Evolutionary conservation across 1,139 yeast species (phyloP).

Genomic region (Geotrichum candidum): DNA sequence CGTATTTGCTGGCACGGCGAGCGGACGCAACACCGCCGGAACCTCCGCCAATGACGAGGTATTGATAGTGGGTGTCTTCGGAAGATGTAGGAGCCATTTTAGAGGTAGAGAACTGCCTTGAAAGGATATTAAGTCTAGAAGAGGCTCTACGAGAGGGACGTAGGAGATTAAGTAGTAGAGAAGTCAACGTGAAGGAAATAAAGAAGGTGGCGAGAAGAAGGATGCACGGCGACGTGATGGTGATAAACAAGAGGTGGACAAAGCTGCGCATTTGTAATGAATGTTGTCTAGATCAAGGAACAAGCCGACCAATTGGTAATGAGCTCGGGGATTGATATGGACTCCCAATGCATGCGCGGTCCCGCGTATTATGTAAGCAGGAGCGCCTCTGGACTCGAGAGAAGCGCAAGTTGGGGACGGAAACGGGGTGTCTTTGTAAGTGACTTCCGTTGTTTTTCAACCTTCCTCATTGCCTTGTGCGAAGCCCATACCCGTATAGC

Average conservation of each 20-base stretch:
- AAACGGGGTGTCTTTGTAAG: no score
- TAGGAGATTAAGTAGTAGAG: slow-evolving; percentile 1
- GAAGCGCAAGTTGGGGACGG: no score
- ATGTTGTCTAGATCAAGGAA: neutral
- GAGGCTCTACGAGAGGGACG: slow-evolving; percentile 7
- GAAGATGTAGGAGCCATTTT: slow-evolving; percentile 47
- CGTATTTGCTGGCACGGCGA: slow-evolving; percentile 90
- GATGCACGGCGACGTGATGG: neutral
- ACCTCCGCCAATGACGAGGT: slow-evolving; percentile 98
- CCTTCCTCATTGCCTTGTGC: no score
- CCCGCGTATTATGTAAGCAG: no score
- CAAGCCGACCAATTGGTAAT: no score
- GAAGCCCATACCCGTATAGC: no score
- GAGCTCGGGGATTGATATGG: no score
- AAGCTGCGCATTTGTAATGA: neutral
- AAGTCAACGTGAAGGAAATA: slow-evolving; percentile 9
- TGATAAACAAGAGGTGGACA: neutral
- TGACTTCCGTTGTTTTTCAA: no score
- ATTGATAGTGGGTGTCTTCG: slow-evolving; percentile 61
- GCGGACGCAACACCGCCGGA: slow-evolving; percentile 98
- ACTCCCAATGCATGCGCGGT: no score
- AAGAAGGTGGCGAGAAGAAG: neutral
- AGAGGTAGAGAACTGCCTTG: slow-evolving; percentile 15
- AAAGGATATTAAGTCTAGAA: neutral
- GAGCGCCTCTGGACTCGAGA: no score